Evolutionary conservation across 78 protist species (phyloP).

Genomic region (Mastigamoeba balamuthi): DNA sequence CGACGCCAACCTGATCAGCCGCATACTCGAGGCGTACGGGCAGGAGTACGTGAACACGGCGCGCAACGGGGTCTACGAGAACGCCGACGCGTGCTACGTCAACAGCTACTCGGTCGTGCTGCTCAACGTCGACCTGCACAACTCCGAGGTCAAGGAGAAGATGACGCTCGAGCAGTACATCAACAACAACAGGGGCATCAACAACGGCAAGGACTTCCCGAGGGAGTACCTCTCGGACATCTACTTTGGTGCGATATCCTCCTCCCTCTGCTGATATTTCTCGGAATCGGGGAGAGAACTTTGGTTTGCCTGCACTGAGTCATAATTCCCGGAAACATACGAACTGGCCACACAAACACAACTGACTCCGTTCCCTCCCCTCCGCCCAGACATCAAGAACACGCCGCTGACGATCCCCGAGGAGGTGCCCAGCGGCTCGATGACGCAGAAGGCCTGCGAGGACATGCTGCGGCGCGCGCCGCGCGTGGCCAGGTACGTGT

Average conservation of each 20-base stretch:
- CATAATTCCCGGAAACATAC: no score
- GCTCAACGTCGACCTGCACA: slow-evolving; percentile 80
- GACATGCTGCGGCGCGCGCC: neutral
- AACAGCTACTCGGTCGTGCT: slow-evolving; percentile 58
- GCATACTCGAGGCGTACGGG: slow-evolving; percentile 12
- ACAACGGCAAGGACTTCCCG: slow-evolving; percentile 49
- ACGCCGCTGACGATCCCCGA: neutral
- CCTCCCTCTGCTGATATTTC: no score
- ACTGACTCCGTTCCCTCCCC: no score
- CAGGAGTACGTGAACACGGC: neutral
- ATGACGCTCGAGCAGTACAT: slow-evolving; percentile 57
- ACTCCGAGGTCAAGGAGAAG: slow-evolving; percentile 46
- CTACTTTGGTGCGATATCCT: slow-evolving; percentile 1
- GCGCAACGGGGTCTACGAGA: neutral
- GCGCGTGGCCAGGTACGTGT: neutral
- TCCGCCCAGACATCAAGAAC: neutral
- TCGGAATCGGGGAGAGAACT: no score
- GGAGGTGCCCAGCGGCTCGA: neutral
- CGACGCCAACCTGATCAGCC: slow-evolving; percentile 12
- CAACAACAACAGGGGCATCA: slow-evolving; percentile 29
- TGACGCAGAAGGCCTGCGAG: neutral
- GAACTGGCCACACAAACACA: no score
- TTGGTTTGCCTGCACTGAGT: no score
- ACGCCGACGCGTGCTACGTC: slow-evolving; percentile 37
- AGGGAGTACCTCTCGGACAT: slow-evolving; percentile 22